Percentiles rank a stretch among this genome's conserved stretches.
Conservation (phyloP, 495 filamentous ascomycete species). For the Aspergillus incahuasiensis region DNA sequence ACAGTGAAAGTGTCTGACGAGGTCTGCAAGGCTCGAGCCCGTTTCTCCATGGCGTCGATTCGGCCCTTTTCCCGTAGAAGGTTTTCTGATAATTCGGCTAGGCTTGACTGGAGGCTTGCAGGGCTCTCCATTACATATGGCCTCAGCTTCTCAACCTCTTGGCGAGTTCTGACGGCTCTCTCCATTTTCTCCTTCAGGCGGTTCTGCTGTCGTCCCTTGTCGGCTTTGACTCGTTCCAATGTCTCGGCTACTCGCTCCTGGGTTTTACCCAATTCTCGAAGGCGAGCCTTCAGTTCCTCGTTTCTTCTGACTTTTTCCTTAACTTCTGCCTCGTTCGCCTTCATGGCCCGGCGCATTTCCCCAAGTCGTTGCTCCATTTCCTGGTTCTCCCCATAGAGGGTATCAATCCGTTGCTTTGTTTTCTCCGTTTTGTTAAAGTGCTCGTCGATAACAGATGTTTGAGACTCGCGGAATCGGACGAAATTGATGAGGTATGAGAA, state of each 20-base stretch:
- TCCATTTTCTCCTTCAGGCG: slow-evolving; percentile 78
- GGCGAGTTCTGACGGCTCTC: slow-evolving; percentile 48
- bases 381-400: slow-evolving; percentile 80
- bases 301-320: slow-evolving; percentile 78
- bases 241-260: slow-evolving; percentile 76
- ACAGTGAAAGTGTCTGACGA: slow-evolving; percentile 83
- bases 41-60: slow-evolving; percentile 81
- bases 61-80: slow-evolving; percentile 70
- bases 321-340: slow-evolving; percentile 71
- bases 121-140: slow-evolving; percentile 91
- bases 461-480: slow-evolving; percentile 89
- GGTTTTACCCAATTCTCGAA: slow-evolving; percentile 69
- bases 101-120: slow-evolving; percentile 69
- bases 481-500: slow-evolving; percentile 98
- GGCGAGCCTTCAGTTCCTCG: slow-evolving; percentile 71
- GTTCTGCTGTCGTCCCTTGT: slow-evolving; percentile 65
- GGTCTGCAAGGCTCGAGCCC: slow-evolving; percentile 84
- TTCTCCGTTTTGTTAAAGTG: slow-evolving; percentile 86
- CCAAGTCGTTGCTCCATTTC: slow-evolving; percentile 74
- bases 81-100: slow-evolving; percentile 74
- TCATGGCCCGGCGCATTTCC: slow-evolving; percentile 71
- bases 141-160: slow-evolving; percentile 81
- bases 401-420: slow-evolving; percentile 80
- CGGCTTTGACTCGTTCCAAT: slow-evolving; percentile 67
- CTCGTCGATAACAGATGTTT: slow-evolving; percentile 78